Base-by-base conservation (phyloP, 2,329 filamentous ascomycete genomes). In the Hypoxylon sp. region DNA sequence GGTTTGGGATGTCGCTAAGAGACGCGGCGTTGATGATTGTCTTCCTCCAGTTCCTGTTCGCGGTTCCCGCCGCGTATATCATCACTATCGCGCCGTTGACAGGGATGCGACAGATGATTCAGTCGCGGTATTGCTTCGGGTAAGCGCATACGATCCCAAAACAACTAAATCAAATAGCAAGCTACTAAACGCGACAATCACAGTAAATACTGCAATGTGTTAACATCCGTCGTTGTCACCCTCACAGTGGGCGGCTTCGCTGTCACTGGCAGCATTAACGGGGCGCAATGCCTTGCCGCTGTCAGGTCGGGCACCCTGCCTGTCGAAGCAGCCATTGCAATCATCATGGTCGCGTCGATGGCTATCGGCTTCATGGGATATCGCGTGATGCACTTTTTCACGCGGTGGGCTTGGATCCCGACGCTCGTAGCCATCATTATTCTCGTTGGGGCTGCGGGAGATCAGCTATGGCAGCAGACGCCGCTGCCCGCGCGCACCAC, bases 21-120 rank as follows among this genome's bases (percentile, higher is more conserved):
- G 66, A 68, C 29, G 66, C 66, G 8, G 66, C 66, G 47, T 32
- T 68, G 52, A 68, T 68, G 66, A 68, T 68, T 34, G 55, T 68
- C 8, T 68, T 68, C 37, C 63, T 68, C n/a, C 66, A 68, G 25
- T 66, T 66, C 16, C 51, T 68, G 5, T 68, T 68, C 47, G 59
- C 51, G 4, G 7, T 66, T 9, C 66, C 66, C 14, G 66, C 66
- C n/a, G 66, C 66, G 34, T 68, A 68, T 23, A 68, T 68, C 32
- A 66, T 66, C 46, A 68, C 66, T 32, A 65, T 68, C 39, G 66
- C 66, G 41, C 66, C 66, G 14, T 23, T 46, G n/a, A 68, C 66
- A n/a, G 66, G 66, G 8, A 68, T 68, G 66, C 55, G 66, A n/a
- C 66, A 68, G 59, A 68, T 68, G 66, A 66, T 68, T 21, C 66